Evolutionary conservation across 2,329 filamentous ascomycete genomes (phyloP), one percentile per base, ranked within the genome.

Genomic region (Lizonia empirigonia): DNA sequence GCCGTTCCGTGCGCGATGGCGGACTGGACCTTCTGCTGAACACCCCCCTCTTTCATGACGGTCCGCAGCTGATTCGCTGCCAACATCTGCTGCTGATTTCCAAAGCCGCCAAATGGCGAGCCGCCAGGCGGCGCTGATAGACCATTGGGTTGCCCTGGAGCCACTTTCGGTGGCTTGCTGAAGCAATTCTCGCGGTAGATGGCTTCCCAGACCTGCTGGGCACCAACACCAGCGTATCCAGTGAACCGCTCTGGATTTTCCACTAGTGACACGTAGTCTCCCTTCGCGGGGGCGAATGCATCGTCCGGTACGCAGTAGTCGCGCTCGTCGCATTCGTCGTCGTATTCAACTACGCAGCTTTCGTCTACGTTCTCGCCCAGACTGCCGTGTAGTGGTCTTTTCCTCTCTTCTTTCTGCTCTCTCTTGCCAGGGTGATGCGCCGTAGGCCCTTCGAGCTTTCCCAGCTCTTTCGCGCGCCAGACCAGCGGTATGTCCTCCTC

Each of bases 161-260:
- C 44, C 30, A 54, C 47, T 54, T 70, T 66, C 2, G 66, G 62
- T 9, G 72, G 71, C 59, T 77, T 83, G 56, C 83, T 78, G 78
- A 99, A 99, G 77, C 94, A 99, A 74, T 99, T 99, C 74, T 99
- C 94, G 44, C 91, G 84, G 76, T 99, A 99, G 53, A 99, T 91
- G 49, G 94, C 89, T 70, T 96, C 88, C 94, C 94, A 99, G 13
- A 99, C 90, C 76, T 95, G 91, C 68, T 87, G 85, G 32, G 93
- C 85, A 15, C 92, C 89, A 52, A 87, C 83, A 45, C 94, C 94
- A 7, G 87, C 83, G 69, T 97, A 99, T 39, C 94, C 94, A 0
- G 94, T 99, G 74, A 96, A 99, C 52, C 92, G 84, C 71, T 99
- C 93, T 1, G 93, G 93, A 69, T 99, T 99, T 71, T 91, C 88